phyloP scores from a whole-genome alignment of 176 grass and related monocot genomes.

The Carex myosuroides region DNA sequence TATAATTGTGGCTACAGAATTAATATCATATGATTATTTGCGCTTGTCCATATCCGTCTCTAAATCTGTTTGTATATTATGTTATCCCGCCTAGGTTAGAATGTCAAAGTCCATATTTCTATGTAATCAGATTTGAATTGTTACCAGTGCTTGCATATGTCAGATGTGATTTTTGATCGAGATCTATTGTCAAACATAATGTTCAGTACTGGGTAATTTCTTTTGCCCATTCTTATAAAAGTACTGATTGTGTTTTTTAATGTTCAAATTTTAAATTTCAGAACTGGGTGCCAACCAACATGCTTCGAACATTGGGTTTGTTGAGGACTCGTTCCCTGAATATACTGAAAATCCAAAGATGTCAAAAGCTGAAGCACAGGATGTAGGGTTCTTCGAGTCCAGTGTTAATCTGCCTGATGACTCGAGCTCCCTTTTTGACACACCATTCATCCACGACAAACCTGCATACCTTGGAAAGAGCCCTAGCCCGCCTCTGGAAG shows the following conservation, averaged over 20 bases:
- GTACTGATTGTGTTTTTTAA: not conserved
- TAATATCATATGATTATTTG: not conserved
- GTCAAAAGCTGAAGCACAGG: conserved; percentile 1
- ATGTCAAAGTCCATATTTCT: not conserved
- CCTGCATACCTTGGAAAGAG: not conserved
- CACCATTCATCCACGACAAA: conserved; percentile 17
- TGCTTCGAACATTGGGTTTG: not conserved
- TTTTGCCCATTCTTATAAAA: not conserved
- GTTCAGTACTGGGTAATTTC: not conserved
- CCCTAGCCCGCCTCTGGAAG: conserved; percentile 38
- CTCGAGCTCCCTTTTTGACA: conserved; percentile 44
- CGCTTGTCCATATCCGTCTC: not conserved
- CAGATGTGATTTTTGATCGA: not conserved
- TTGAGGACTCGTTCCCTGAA: conserved; percentile 10
- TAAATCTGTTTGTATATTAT: not conserved
- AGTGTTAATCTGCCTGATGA: conserved; percentile 49
- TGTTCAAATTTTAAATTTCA: not conserved
- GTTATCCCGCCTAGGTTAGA: not conserved
- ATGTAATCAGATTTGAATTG: not conserved
- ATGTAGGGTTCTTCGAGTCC: conserved; percentile 10
- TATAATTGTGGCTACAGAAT: not conserved
- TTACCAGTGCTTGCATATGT: not conserved
- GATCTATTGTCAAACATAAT: not conserved
- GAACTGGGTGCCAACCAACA: not conserved
- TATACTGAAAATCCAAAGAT: conserved; percentile 9